Conservation (phyloP, 1,284 basidiomycete genomes). For the Trichosporon ovoides region DNA sequence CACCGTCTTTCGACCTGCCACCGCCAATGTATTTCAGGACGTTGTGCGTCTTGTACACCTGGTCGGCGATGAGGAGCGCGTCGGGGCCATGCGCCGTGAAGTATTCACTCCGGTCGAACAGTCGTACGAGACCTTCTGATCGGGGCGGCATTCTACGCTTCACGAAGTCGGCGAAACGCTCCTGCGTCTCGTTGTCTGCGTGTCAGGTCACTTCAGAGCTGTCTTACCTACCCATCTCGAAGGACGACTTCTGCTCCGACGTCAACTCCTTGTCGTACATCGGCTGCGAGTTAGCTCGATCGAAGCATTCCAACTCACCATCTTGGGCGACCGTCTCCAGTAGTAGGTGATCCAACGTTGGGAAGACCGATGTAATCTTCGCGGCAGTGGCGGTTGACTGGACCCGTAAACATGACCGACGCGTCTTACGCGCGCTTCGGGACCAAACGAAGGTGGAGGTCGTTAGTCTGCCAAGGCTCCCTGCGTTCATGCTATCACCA, state of each 20-base stretch:
- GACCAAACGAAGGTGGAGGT: conserved; percentile 10
- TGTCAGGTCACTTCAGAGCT: not conserved
- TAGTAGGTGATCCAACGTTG: not conserved
- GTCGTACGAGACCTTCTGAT: conserved; percentile 60
- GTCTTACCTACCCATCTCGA: conserved; percentile 35
- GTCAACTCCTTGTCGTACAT: conserved; percentile 47
- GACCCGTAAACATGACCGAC: conserved; percentile 9
- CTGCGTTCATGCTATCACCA: too few relatives aligned
- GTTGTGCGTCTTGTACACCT: conserved; percentile 77
- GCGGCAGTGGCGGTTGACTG: conserved; percentile 1
- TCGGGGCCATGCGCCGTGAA: conserved; percentile 86
- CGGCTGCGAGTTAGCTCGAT: conserved; percentile 22
- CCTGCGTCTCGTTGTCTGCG: conserved; percentile 59
- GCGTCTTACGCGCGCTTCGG: conserved; percentile 14
- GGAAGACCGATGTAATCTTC: too few relatives aligned
- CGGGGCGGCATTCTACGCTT: conserved; percentile 55
- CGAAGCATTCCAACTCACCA: not conserved
- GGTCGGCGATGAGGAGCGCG: conserved; percentile 72
- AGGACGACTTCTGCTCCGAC: conserved; percentile 38
- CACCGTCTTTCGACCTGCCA: conserved; percentile 12
- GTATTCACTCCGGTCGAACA: conserved; percentile 78
- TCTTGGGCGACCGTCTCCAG: conserved; percentile 1
- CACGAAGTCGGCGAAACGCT: conserved; percentile 72
- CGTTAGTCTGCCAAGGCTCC: too few relatives aligned
- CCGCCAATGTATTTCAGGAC: conserved; percentile 71